Percentiles rank a stretch among this genome's conserved stretches.
Evolutionary conservation across 106 monocot species (phyloP).

Genomic region (Platanthera zijinensis): DNA sequence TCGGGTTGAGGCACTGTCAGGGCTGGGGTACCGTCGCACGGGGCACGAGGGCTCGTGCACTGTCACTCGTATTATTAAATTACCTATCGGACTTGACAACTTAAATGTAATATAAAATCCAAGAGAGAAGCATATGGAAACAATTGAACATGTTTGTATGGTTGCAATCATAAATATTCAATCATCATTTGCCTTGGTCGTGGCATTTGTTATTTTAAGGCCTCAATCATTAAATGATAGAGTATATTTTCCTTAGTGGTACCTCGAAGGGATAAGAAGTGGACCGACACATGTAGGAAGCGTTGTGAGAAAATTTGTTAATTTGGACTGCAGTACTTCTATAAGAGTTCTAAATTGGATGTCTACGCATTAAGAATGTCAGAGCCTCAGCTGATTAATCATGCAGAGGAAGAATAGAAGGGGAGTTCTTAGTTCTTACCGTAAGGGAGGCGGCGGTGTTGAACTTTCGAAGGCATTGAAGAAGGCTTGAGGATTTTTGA

Average conservation of each 20-base stretch:
- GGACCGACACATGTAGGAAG: slow-evolving; percentile 48
- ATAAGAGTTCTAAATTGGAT: slow-evolving; percentile 85
- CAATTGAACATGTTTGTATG: slow-evolving; percentile 60
- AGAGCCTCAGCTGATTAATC: slow-evolving; percentile 73
- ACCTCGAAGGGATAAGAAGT: slow-evolving; percentile 71
- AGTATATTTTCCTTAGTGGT: slow-evolving; percentile 96
- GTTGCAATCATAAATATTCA: slow-evolving; percentile 77
- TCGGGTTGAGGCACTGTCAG: no score
- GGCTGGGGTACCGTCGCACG: no score
- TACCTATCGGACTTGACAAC: no score
- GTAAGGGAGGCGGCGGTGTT: no score
- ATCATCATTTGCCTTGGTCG: slow-evolving; percentile 52
- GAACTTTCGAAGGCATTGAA: no score
- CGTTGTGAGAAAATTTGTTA: slow-evolving; percentile 57
- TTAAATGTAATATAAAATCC: no score
- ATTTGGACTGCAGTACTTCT: slow-evolving; percentile 51
- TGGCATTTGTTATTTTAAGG: slow-evolving; percentile 69
- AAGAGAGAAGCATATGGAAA: slow-evolving; percentile 58
- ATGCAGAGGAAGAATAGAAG: no score
- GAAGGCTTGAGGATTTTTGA: no score
- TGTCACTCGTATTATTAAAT: no score
- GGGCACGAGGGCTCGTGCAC: no score
- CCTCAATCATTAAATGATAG: slow-evolving; percentile 90
- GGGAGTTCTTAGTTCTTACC: no score
- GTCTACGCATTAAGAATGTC: slow-evolving; percentile 89